Percentiles rank a stretch among this genome's conserved stretches.
Conservation (phyloP, 805 yeast genomes). For the Ascoidea tarda region DNA sequence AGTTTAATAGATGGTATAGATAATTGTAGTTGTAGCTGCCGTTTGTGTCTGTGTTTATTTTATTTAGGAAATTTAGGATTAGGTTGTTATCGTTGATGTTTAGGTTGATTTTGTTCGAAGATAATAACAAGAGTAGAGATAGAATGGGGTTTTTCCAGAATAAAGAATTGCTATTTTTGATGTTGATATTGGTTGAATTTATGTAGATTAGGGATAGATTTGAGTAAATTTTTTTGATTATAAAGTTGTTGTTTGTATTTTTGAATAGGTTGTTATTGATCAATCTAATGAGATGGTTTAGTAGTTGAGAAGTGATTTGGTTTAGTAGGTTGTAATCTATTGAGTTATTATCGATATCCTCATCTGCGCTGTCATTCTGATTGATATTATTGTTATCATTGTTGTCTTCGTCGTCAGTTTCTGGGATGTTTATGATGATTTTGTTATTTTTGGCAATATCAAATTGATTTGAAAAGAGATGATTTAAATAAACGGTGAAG, state of each 20-base stretch:
- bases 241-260: constrained; percentile 19
- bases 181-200: too few relatives aligned
- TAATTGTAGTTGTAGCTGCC: constrained; percentile 1
- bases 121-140: constrained; percentile 13
- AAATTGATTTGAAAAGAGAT: neutral
- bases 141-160: constrained; percentile 28
- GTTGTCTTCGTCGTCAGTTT: neutral
- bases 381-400: constrained; percentile 3
- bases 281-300: constrained; percentile 5
- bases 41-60: neutral
- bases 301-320: constrained; percentile 11
- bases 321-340: constrained; percentile 1
- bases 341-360: constrained; percentile 3
- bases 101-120: constrained; percentile 5
- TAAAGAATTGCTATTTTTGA: constrained; percentile 15
- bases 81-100: constrained; percentile 7
- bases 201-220: constrained; percentile 33
- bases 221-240: constrained; percentile 45
- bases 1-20: constrained; percentile 14
- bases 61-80: neutral
- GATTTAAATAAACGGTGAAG: constrained; percentile 45
- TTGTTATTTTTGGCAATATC: too few relatives aligned
- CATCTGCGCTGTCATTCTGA: constrained; percentile 12
- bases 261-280: constrained; percentile 1
- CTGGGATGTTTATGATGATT: neutral